These are phyloP conservation scores for Aspergillus sp. DNA, from an alignment of 2,329 filamentous ascomycete genomes.

Conservation along the genomic window DNA sequence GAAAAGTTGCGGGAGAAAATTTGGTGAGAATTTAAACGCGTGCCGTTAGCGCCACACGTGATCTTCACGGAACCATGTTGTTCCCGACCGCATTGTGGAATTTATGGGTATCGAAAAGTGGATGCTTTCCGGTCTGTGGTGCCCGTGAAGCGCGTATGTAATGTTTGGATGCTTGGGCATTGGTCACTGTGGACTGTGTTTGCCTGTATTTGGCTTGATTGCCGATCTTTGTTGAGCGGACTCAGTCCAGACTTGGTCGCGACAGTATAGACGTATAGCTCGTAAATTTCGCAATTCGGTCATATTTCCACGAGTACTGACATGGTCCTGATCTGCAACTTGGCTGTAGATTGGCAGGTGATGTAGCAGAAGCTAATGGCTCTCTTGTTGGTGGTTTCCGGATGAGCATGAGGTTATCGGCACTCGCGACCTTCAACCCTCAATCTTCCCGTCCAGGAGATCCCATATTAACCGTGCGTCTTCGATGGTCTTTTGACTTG, in stretches of 20 bases:
- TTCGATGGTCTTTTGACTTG: slow-evolving; percentile 26
- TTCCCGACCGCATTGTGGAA: slow-evolving; percentile 10
- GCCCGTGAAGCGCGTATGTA: neutral
- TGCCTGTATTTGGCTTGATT: neutral
- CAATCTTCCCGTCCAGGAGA: slow-evolving; percentile 37
- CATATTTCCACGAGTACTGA: no score
- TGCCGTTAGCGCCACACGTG: slow-evolving; percentile 27
- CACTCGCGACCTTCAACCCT: neutral
- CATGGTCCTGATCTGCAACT: neutral
- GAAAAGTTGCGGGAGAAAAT: slow-evolving; percentile 12
- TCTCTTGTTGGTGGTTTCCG: neutral
- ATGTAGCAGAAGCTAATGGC: neutral
- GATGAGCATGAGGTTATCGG: neutral
- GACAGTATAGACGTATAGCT: neutral
- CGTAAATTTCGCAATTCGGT: neutral
- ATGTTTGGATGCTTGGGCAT: neutral
- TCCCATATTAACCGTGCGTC: slow-evolving; percentile 42
- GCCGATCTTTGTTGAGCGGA: neutral
- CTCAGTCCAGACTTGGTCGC: neutral
- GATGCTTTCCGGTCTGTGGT: neutral
- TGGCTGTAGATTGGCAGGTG: neutral
- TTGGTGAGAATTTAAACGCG: slow-evolving; percentile 22
- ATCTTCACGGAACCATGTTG: slow-evolving; percentile 18
- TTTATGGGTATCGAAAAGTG: neutral
- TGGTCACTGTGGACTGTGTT: neutral